Base-by-base conservation (phyloP, 2,329 filamentous ascomycete genomes). In the Emericellopsis cladophorae region DNA sequence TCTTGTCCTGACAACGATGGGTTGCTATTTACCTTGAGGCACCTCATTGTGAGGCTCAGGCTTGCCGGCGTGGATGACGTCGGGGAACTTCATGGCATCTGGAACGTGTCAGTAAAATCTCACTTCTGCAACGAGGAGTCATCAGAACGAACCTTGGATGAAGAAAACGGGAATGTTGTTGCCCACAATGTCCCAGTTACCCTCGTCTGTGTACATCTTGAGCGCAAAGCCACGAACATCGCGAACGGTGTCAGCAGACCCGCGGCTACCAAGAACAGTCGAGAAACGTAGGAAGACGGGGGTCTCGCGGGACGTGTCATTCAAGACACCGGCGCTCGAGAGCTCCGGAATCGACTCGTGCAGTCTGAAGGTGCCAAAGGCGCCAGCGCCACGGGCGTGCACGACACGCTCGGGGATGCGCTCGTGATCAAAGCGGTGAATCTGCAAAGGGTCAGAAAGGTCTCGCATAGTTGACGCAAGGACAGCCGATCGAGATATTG, bases 221-320 rank as follows among this genome's bases (percentile, higher is more conserved):
- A 85, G 60, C 0, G 84, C 83, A 47, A 90, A 92, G 1, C 85
- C 84, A 31, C 84, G 76, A 2, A 88, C 81, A 64, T 92, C 84
- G n/a, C 85, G 75, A 1, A 88, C 84, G 0, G 83, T 89, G 54
- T 92, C 85, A 6, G 84, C 81, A 40, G 79, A 84, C 11, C 84
- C 85, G 29, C 79, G 72, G 53, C 77, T 84, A 7, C 82, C 83
- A 2, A 84, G 68, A 0, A 86, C 84, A 0, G 85, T 90, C 0
- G 84, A 90, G 57, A 92, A 89, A 1, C 84, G 78, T 14, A 83
- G 52, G 52, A 86, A 85, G 1, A 84, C 65, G 0, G 71, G 77
- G 0, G 82, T 87, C 37, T 46, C 41, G 21, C 41, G 41, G 4
- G 41, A 41, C 7, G 41, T 61, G 3, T 65, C 60, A 0, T 57